Base-by-base conservation (phyloP, 352 stramenopile species). In the Globisporangium spinosum region DNA sequence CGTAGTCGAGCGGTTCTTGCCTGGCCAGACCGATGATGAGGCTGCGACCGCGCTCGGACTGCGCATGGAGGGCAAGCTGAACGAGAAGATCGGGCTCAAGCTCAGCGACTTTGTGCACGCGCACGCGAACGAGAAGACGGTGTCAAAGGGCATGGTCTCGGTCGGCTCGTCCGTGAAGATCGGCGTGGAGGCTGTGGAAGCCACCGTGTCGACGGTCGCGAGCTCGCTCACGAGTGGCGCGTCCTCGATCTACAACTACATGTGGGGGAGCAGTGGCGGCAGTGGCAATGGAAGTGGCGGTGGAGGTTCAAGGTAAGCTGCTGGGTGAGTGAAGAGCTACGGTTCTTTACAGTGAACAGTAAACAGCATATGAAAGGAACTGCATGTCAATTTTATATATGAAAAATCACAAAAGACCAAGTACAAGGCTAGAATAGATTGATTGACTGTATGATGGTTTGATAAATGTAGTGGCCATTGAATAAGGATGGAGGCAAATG, bases 61-160 rank as follows among this genome's bases (percentile, higher is more conserved):
- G 58, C 82, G 87, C 45, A 95, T 95, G 87, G 87, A 95, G 66
- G 87, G 87, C 57, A 95, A 95, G 61, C 70, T 95, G 8, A 95
- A 95, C 67, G 87, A 95, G 68, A 88, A 89, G 61, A 95, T 95
- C 51, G 87, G 87, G 2, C 66, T 93, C 40, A 91, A 93, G 74
- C 80, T 95, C 23, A 93, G 83, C 61, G 87, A 95, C 62, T 95
- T 95, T 77, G 87, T 95, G 5, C 87, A 95, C 63, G 85, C 87
- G 15, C 87, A 95, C 47, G 81, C 83, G 0, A 95, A 93, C 64
- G 87, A 95, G 61, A 95, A 95, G 70, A 95, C 87, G 0, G 79
- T 95, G 23, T 89, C 83, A 0, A 93, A 93, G 64, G 82, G 87
- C 54, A 92, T 95, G 76, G 81, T 79, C 4, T 90, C 82, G 27